Percentiles rank a stretch among this genome's conserved stretches.
Conservation (phyloP, 805 yeast species). For the Starmerella davenportii region DNA sequence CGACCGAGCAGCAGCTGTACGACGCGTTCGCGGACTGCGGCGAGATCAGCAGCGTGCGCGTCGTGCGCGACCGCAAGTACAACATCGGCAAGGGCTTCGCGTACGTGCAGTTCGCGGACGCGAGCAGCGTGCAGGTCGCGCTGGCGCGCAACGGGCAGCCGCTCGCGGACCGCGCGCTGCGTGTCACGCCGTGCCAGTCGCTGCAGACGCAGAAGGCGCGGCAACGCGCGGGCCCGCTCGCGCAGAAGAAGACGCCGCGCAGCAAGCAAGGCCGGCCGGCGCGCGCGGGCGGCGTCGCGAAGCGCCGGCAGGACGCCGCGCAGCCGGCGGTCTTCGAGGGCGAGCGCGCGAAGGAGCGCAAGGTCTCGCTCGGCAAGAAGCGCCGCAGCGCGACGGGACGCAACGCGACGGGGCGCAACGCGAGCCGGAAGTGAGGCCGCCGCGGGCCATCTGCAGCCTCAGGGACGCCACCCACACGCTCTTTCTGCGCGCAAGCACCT, state of each 20-base stretch:
- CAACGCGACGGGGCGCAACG: too few relatives aligned
- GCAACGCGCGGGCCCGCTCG: slow-evolving; percentile 3
- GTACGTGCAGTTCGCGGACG: slow-evolving; percentile 63
- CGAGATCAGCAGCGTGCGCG: slow-evolving; percentile 71
- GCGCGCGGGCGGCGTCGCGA: slow-evolving; percentile 1
- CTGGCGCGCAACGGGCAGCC: slow-evolving; percentile 57
- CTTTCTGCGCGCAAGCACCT: too few relatives aligned
- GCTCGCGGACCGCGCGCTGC: slow-evolving; percentile 38
- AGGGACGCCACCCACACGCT: too few relatives aligned
- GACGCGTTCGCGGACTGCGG: slow-evolving; percentile 50
- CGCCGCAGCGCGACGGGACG: neutral
- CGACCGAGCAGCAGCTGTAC: slow-evolving; percentile 80
- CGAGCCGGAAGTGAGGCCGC: too few relatives aligned
- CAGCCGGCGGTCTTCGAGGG: neutral
- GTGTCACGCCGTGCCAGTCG: slow-evolving; percentile 53
- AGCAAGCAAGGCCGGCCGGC: neutral
- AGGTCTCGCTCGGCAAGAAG: neutral
- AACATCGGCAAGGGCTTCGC: slow-evolving; percentile 97
- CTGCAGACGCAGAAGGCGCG: slow-evolving; percentile 3
- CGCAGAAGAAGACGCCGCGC: slow-evolving; percentile 10
- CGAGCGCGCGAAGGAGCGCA: neutral
- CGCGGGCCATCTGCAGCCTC: too few relatives aligned
- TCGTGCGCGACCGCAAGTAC: slow-evolving; percentile 81
- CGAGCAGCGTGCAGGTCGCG: slow-evolving; percentile 62
- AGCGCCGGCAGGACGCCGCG: too few relatives aligned